Evolutionary conservation across 2,329 filamentous ascomycete genomes (phyloP), one percentile per base, ranked within the genome.

Genomic region (Aspergillus pseudotamarii): DNA sequence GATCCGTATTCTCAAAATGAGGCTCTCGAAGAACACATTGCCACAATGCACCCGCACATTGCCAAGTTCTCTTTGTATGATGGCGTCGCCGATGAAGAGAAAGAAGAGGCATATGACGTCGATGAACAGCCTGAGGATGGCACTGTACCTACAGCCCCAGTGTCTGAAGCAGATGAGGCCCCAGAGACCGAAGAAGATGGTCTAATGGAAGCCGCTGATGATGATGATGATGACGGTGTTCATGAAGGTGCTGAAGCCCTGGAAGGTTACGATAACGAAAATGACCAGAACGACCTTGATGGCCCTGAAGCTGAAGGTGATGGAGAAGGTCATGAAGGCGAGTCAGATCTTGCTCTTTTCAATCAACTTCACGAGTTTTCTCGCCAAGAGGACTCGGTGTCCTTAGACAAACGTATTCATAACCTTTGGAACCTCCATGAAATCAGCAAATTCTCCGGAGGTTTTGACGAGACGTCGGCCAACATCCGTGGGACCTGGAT

Each of bases 351-450:
- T 51, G 66, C 64, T 34, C 63, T 71, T 21, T 66, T 67, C 6
- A 69, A 68, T 46, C 68, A 71, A 19, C 62, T 72, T 5, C 64
- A 68, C 53, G 71, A 69, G 41, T 69, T 68, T 26, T 68, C 66
- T 51, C 68, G 64, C 32, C 66, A 70, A 51, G 65, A 72, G 34
- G 64, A 68, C 58, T 65, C 67, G 6, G 64, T 67, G 6, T 69
- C 66, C 26, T 67, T 76, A 32, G 75, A 77, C 54, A 64, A 72
- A 28, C 75, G 76, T 38, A 69, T 79, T 23, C 65, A 70, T 11
- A 65, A 72, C 34, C 67, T 74, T 53, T 80, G 78, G 78, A 79
- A 74, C 34, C 68, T 80, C 23, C 68, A 80, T 61, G 68, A 80
- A 56, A 72, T 74, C 6, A 59, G 67, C 21, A 71, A 70, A 2